Evolutionary conservation across 768 basidiomycete species (phyloP).

Genomic region (Russula sp.): DNA sequence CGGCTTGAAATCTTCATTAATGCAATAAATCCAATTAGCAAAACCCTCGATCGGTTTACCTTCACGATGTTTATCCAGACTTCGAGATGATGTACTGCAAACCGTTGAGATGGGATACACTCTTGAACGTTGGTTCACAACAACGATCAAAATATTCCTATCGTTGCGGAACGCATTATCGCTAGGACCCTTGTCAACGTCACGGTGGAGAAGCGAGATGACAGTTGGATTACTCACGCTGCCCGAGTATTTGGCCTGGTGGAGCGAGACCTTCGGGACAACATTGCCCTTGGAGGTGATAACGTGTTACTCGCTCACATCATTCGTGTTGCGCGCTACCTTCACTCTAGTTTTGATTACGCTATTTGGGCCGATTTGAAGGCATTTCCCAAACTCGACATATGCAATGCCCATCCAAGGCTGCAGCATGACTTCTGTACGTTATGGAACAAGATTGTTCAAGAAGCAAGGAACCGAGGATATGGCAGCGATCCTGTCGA

Average conservation of each 20-base stretch:
- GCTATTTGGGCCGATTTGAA: accelerated
- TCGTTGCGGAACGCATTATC: not conserved
- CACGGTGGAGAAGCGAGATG: not conserved
- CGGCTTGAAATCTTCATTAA: too few relatives aligned
- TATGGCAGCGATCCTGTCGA: accelerated
- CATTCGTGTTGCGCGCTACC: not conserved
- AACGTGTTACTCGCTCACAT: constrained; percentile 2
- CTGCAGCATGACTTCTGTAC: constrained; percentile 1
- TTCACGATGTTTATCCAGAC: not conserved
- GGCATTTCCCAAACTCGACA: not conserved
- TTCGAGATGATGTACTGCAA: too few relatives aligned
- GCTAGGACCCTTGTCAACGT: not conserved
- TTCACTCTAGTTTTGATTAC: accelerated
- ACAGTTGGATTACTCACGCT: not conserved
- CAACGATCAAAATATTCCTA: too few relatives aligned
- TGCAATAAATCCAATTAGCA: too few relatives aligned
- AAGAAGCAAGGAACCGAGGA: not conserved
- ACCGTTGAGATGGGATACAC: not conserved
- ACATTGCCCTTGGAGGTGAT: not conserved
- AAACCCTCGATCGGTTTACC: not conserved
- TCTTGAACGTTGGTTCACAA: not conserved
- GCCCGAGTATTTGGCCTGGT: not conserved
- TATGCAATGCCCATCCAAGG: not conserved
- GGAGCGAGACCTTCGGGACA: not conserved
- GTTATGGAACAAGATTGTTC: not conserved